Percentiles rank a stretch among this genome's conserved stretches.
Conservation (phyloP, 768 basidiomycete species). For the Leccinum subgranulosum region DNA sequence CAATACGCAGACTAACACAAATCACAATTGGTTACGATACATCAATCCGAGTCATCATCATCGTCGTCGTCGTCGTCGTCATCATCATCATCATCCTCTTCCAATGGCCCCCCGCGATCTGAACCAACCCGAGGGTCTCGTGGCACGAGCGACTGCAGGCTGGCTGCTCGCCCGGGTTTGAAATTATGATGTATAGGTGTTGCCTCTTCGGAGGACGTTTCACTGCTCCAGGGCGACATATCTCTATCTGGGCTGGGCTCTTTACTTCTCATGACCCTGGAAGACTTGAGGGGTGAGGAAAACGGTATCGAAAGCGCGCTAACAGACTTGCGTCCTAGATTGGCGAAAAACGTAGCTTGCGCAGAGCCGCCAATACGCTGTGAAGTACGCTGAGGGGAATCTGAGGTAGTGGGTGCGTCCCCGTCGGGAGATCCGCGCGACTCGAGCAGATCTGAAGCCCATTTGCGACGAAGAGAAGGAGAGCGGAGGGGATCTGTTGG, state of each 20-base stretch:
- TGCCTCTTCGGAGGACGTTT: constrained; percentile 55
- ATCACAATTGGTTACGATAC: not conserved
- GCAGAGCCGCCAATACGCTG: constrained; percentile 12
- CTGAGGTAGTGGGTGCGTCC: constrained; percentile 11
- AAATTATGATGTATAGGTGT: constrained; percentile 13
- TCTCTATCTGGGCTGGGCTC: constrained; percentile 29
- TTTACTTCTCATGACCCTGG: constrained; percentile 19
- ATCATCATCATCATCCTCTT: constrained; percentile 6
- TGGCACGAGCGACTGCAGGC: constrained; percentile 1
- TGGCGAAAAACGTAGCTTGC: constrained; percentile 38
- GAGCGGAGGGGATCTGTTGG: constrained; percentile 39
- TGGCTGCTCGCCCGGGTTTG: constrained; percentile 6
- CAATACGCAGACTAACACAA: not conserved
- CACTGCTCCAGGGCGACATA: constrained; percentile 53
- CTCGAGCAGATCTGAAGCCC: constrained; percentile 44
- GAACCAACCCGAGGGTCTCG: constrained; percentile 12
- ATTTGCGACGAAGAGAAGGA: constrained; percentile 44
- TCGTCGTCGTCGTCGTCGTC: not conserved
- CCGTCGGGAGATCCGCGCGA: constrained; percentile 22
- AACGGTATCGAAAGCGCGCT: constrained; percentile 41
- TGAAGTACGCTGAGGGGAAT: not conserved
- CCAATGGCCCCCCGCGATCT: constrained; percentile 18
- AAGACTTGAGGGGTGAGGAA: constrained; percentile 22
- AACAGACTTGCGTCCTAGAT: constrained; percentile 44
- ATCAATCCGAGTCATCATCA: constrained; percentile 16